Conservation (phyloP, 345 rosid species). For the Syzygium oleosum region DNA sequence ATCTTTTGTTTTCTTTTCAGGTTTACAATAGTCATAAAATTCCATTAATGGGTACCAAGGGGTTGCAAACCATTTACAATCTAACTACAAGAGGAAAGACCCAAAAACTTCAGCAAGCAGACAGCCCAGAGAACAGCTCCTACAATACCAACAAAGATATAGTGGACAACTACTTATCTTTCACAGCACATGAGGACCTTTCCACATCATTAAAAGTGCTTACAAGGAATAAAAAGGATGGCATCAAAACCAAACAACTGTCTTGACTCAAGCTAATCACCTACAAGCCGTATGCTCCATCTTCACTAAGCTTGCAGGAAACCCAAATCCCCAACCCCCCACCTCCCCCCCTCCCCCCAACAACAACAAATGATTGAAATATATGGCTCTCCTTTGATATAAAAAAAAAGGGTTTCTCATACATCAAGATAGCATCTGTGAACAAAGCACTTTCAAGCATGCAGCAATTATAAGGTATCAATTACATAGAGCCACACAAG, state of each 20-base stretch:
- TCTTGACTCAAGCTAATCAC: not conserved
- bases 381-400: not conserved
- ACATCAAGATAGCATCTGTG: not conserved
- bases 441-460: not conserved
- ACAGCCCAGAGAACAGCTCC: not conserved
- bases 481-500: not conserved
- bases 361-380: not conserved
- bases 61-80: not conserved
- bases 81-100: not conserved
- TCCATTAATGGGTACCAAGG: not conserved
- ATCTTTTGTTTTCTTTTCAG: not conserved
- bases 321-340: not conserved
- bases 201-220: not conserved
- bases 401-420: not conserved
- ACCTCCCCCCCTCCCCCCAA: not conserved
- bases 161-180: not conserved
- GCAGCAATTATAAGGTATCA: not conserved
- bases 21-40: not conserved
- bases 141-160: not conserved
- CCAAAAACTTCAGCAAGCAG: not conserved
- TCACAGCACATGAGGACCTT: not conserved
- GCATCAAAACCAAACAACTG: not conserved
- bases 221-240: not conserved
- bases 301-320: not conserved
- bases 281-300: not conserved